Base-by-base conservation (phyloP, 176 grass and related monocot species). In the Carex pumila region DNA sequence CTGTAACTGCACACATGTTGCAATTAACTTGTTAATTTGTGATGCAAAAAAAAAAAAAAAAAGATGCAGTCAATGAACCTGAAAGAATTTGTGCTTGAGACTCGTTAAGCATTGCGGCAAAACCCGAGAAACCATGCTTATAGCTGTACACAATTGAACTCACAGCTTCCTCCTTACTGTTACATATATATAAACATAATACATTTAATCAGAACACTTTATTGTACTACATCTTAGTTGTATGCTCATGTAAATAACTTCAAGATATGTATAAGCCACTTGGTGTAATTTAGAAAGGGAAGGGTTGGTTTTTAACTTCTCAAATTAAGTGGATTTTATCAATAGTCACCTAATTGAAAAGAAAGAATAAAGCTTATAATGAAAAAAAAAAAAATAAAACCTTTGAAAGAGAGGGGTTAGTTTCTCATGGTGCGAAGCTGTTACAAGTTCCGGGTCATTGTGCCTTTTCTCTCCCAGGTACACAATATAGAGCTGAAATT, bases 101-200 rank as follows among this genome's bases (percentile, higher is more conserved):
- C 19, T 85, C 36, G 0, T 87, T 97, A 0, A 97, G 89, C 89
- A 79, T 88, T 3, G 88, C 89, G 0, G 91, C 84, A 59, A 97
- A 97, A 67, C 94, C 91, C 3, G 94, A 93, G 45, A 96, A 96
- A 0, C 89, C 80, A 57, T 97, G 91, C 69, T 87, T 91, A 15
- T 97, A 97, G 88, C 87, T 88, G 67, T 91, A 88, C 1, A 86
- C 14, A 12, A 97, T 90, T 9, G 89, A 91, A 17, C 39, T 84
- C 59, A 87, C 3, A n/a, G 91, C 86, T 67, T 88, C 84, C 3
- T 92, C 88, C 84, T 69, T 88, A 64, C 88, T 92, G 65, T 73
- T 50, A 50, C 18, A 50, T 73, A 22, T 49, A 22, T 49, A 70
- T 50, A 50, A 3, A 3, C 17, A n/a, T 41, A 41, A 19, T 69